phyloP scores from a whole-genome alignment of 345 rosid genomes.

The Brassica napus region DNA sequence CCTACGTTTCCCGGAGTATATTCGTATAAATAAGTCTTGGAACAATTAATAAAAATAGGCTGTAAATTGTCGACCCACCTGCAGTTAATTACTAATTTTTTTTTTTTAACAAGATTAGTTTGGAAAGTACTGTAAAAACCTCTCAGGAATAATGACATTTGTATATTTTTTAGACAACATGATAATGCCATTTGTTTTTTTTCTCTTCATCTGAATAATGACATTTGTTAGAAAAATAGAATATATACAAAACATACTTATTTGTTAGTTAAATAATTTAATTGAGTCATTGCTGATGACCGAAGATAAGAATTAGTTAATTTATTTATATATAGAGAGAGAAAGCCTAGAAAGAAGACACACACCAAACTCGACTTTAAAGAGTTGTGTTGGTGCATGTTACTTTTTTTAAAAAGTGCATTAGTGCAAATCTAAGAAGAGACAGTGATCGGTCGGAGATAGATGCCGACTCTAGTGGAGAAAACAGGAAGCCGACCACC shows the following conservation, averaged over 20 bases:
- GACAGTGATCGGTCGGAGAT: constrained; percentile 4
- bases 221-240: background rate
- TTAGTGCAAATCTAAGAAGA: background rate
- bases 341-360: background rate
- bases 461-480: constrained; percentile 51
- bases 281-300: background rate
- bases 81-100: background rate
- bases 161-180: background rate
- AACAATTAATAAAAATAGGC: background rate
- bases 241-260: background rate
- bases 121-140: background rate
- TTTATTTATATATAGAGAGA: background rate
- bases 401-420: background rate
- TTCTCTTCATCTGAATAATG: background rate
- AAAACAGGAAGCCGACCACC: constrained; percentile 93
- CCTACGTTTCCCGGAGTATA: background rate
- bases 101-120: background rate
- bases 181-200: background rate
- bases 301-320: background rate
- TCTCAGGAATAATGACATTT: background rate
- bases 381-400: background rate
- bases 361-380: background rate
- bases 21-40: background rate
- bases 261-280: background rate
- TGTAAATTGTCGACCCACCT: background rate